These are phyloP conservation scores for Nyctanthes arbortristis DNA, from an alignment of 257 asterid genomes.

Conservation along the genomic window DNA sequence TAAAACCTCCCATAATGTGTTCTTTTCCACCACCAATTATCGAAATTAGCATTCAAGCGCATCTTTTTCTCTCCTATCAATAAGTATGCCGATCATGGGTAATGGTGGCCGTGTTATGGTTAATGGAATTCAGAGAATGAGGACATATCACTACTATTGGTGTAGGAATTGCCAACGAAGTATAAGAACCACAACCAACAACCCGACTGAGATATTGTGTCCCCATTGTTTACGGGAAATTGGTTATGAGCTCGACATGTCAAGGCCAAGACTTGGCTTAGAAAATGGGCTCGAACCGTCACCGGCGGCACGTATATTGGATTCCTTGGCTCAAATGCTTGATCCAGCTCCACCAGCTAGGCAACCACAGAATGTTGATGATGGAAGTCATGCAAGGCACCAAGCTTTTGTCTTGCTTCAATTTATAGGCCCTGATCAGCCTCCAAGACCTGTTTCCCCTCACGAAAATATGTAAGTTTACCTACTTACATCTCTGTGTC, in stretches of 20 bases:
- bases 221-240: constrained; percentile 65
- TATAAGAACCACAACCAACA: constrained; percentile 62
- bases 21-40: constrained; percentile 7
- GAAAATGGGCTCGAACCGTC: constrained; percentile 39
- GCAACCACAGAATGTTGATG: constrained; percentile 6
- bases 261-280: constrained; percentile 51
- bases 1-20: constrained; percentile 9
- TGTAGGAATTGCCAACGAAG: constrained; percentile 72
- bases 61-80: background rate
- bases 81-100: constrained; percentile 36
- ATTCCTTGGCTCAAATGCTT: constrained; percentile 45
- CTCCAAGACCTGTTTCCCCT: constrained; percentile 39
- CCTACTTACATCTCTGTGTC: too few relatives aligned
- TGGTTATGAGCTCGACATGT: constrained; percentile 57
- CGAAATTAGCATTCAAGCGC: background rate
- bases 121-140: constrained; percentile 60
- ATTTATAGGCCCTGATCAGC: constrained; percentile 58
- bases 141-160: constrained; percentile 89
- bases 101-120: constrained; percentile 45
- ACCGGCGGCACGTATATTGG: constrained; percentile 42
- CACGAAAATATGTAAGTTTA: constrained; percentile 15
- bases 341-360: constrained; percentile 51
- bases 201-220: constrained; percentile 69
- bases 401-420: constrained; percentile 51
- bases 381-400: constrained; percentile 19